These are phyloP conservation scores for Ganoderma sp. DNA, from an alignment of 1,284 basidiomycete species.

Conservation along the genomic window DNA sequence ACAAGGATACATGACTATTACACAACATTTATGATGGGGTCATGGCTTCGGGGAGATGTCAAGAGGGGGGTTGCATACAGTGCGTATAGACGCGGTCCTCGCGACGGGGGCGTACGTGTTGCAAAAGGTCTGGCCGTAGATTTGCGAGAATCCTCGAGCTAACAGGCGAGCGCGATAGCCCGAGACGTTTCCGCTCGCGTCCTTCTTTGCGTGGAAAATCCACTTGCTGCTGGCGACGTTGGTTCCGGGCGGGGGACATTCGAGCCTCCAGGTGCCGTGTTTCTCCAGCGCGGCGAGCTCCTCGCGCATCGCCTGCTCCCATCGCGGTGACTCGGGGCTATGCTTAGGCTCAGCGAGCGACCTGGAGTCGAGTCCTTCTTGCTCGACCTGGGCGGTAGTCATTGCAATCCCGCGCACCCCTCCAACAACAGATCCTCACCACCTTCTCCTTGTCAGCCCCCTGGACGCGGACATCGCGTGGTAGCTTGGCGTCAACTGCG, in stretches of 20 bases:
- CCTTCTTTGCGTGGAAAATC: too few relatives aligned
- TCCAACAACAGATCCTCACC: background rate
- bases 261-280: slow-evolving; percentile 36
- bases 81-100: slow-evolving; percentile 34
- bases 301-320: slow-evolving; percentile 17
- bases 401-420: slow-evolving; percentile 16
- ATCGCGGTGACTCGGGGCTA: slow-evolving; percentile 34
- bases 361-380: slow-evolving; percentile 27
- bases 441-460: slow-evolving; percentile 11
- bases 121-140: slow-evolving; percentile 44
- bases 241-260: slow-evolving; percentile 26
- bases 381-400: slow-evolving; percentile 14
- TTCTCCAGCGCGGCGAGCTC: slow-evolving; percentile 36
- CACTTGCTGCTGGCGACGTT: slow-evolving; percentile 28
- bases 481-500: too few relatives aligned
- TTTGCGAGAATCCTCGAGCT: slow-evolving; percentile 46
- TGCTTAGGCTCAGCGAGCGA: slow-evolving; percentile 25
- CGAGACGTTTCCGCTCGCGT: slow-evolving; percentile 21
- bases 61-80: too few relatives aligned
- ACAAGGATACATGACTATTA: too few relatives aligned
- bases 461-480: background rate
- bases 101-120: slow-evolving; percentile 37
- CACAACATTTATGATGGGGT: too few relatives aligned
- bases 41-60: too few relatives aligned
- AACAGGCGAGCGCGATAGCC: slow-evolving; percentile 37